Evolutionary conservation across 768 basidiomycete genomes (phyloP), one percentile per base, ranked within the genome.

Genomic region (Lactarius akahatsu): DNA sequence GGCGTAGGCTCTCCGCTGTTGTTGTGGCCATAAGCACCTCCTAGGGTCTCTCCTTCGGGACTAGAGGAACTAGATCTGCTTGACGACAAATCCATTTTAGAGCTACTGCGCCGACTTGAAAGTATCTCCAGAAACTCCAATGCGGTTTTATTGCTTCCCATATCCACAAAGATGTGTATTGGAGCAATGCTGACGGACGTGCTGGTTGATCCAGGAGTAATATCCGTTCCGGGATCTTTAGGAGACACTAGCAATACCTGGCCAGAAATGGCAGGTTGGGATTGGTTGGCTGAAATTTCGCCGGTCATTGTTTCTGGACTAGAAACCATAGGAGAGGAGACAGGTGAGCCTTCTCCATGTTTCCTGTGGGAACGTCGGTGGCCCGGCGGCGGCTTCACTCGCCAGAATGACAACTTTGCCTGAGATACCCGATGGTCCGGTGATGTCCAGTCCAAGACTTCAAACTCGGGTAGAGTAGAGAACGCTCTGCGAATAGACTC

Each of bases 131-230:
- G 45, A 68, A 89, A 90, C 0, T 75, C 72, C 40, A 84, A 72
- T 55, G 80, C 76, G 66, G 74, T 72, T 59, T 85, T 69, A 23
- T 80, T 69, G 62, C 78, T 73, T 40, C 76, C 82, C 56, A 92
- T 77, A 73, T 96, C 92, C 32, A 91, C 60, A 72, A 93, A 92
- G n/a, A 90, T 50, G 72, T 94, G 93, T 11, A 96, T 71, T 11
- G 94, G 89, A 11, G 79, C 78, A 9, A 85, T 58, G n/a, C 73
- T 72, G n/a, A 85, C 71, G 34, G 82, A 78, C 38, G 86, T 59
- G 5, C 58, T 45, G 36, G 61, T 34, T 60, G 70, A 32, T 62
- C 58, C 52, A 26, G 45, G 45, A 2, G 26, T 18, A 7, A n/a
- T 36, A 26, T 61, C 55, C 18, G 16, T 38, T 20, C 38, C 43